Base-by-base conservation (phyloP, 2,329 filamentous ascomycete species). In the Penicillium sp. region DNA sequence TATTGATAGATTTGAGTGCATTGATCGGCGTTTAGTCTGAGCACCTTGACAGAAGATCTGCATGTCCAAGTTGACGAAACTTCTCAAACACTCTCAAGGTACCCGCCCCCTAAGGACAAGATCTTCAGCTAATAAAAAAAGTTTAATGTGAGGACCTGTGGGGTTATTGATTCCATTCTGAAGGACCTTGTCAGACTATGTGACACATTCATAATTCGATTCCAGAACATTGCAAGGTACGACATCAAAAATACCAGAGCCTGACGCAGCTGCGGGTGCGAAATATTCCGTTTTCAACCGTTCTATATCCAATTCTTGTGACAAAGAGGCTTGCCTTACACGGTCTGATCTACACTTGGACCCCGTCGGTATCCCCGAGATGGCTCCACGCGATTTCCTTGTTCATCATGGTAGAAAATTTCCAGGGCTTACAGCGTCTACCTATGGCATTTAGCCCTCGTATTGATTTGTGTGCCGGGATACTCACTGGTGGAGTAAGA, bases 11-110 rank as follows among this genome's bases (percentile, higher is more conserved):
- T n/a, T n/a, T 19, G 6, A 8, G 7, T 36, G 8, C 34, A 46
- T 49, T 29, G 53, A 55, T 53, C 58, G 46, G 29, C 53, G 11
- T 11, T 23, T 33, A 29, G 45, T 36, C 31, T 47, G 50, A 55
- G 52, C 55, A 53, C 45, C 59, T 58, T 64, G 63, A 63, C 57
- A 63, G 59, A 53, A 44, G 62, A 62, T 60, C 59, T 49, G 45
- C 52, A 44, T 10, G 13, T 55, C 51, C 62, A 54, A 53, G 58
- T 49, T 54, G 52, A n/a, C 50, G 64, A 44, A 71, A 68, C 46
- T 46, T 65, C 68, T 69, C 69, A 71, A 71, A 69, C 54, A 58
- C 63, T 38, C 69, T 71, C 69, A 71, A 65, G 67, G 67, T 67
- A 58, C 65, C 58, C 58, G 29, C 7, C 31, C 31, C 31, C 41